A percentile compares a stretch with the other conserved stretches of the same genome.
Evolutionary conservation across 1,139 yeast genomes (phyloP).

Genomic region (Debaryomyces fabryi): DNA sequence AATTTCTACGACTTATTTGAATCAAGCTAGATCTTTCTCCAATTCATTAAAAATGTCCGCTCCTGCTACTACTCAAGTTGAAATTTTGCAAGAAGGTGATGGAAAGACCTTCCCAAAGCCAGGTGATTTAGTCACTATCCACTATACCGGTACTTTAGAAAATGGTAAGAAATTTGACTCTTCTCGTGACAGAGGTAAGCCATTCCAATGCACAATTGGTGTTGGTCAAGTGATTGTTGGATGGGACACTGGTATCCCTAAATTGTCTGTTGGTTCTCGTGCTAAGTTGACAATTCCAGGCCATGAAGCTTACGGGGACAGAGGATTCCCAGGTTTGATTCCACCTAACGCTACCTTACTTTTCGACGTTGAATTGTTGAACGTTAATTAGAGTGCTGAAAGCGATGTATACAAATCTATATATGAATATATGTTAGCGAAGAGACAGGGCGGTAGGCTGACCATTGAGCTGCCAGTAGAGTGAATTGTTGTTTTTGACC

Average conservation of each 20-base stretch:
- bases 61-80: conserved; percentile 46
- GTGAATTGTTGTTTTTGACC: conserved; percentile 17
- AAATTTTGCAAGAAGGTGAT: conserved; percentile 64
- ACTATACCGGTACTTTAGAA: conserved; percentile 92
- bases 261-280: conserved; percentile 88
- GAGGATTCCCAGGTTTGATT: conserved; percentile 94
- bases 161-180: conserved; percentile 95
- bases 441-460: background rate
- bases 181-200: conserved; percentile 89
- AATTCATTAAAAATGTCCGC: conserved; percentile 34
- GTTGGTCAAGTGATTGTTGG: conserved; percentile 96
- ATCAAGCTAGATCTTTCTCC: conserved; percentile 7
- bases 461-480: conserved; percentile 21
- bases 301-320: conserved; percentile 87
- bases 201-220: conserved; percentile 91
- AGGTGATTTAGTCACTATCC: conserved; percentile 89
- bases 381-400: conserved; percentile 56
- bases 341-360: conserved; percentile 95
- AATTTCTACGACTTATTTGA: background rate
- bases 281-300: conserved; percentile 92
- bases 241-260: conserved; percentile 94
- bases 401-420: conserved; percentile 1
- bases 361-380: conserved; percentile 89
- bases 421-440: conserved; percentile 2
- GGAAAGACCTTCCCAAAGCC: conserved; percentile 81